Percentiles rank a stretch among this genome's conserved stretches.
Conservation (phyloP, 352 stramenopile species). For the Globisporangium takayamanum region DNA sequence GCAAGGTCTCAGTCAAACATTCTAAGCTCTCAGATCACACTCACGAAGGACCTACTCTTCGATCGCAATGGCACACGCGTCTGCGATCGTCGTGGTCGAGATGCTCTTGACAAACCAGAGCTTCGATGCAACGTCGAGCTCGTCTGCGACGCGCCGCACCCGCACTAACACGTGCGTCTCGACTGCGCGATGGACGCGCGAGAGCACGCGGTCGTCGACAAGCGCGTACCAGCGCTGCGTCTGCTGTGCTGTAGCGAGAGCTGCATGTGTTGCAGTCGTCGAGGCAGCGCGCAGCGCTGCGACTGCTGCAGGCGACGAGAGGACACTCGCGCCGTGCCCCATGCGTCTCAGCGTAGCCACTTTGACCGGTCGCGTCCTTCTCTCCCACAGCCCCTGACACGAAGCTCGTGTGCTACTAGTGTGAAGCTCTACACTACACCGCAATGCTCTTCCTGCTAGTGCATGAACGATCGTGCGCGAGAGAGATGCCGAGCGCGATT, state of each 20-base stretch:
- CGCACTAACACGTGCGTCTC: conserved; percentile 43
- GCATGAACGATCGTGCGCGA: too few relatives aligned
- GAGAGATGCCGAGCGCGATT: too few relatives aligned
- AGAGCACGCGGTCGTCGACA: conserved; percentile 50
- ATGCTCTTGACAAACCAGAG: conserved; percentile 58
- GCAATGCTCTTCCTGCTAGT: too few relatives aligned
- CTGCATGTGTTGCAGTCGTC: conserved; percentile 17
- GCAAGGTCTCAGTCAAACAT: neutral
- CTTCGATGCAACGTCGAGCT: conserved; percentile 54
- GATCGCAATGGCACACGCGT: conserved; percentile 41
- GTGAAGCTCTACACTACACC: too few relatives aligned
- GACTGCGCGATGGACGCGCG: conserved; percentile 35
- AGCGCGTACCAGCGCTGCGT: conserved; percentile 38
- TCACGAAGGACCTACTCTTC: conserved; percentile 31
- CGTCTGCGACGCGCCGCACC: conserved; percentile 31
- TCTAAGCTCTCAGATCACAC: neutral
- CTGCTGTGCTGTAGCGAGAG: conserved; percentile 23
- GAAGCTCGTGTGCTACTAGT: too few relatives aligned
- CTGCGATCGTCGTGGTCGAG: conserved; percentile 45
- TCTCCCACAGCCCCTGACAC: too few relatives aligned
- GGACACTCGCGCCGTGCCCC: conserved; percentile 44
- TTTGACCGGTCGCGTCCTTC: too few relatives aligned
- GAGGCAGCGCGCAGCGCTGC: conserved; percentile 18
- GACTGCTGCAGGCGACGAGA: conserved; percentile 17
- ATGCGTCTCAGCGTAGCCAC: conserved; percentile 15